Percentiles rank a stretch among this genome's conserved stretches.
Evolutionary conservation across 177 flowering plant species (phyloP).

Genomic region (Vitis hybrid): DNA sequence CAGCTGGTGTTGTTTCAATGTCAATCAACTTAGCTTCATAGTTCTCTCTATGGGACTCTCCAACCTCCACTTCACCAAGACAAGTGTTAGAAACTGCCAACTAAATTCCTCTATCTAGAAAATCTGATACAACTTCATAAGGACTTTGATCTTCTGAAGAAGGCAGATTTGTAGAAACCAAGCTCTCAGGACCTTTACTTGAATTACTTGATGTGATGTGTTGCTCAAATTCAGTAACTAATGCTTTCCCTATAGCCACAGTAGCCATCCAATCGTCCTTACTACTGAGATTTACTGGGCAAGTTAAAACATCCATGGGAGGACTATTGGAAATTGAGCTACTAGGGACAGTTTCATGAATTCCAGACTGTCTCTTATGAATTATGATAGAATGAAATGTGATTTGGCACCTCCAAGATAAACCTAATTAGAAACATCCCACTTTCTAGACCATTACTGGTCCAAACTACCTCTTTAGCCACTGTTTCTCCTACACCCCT

Average conservation of each 20-base stretch:
- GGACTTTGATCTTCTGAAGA: background rate
- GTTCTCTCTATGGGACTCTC: constrained; percentile 2
- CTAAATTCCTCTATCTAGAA: background rate
- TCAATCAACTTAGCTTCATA: background rate
- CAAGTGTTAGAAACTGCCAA: constrained; percentile 9
- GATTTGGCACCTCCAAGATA: too few relatives aligned
- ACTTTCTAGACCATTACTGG: too few relatives aligned
- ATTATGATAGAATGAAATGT: too few relatives aligned
- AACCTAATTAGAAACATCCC: too few relatives aligned
- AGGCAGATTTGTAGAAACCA: background rate
- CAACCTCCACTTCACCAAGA: constrained; percentile 3
- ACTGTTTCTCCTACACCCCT: too few relatives aligned
- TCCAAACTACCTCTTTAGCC: too few relatives aligned
- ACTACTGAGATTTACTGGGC: background rate
- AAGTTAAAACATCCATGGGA: background rate
- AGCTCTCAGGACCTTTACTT: background rate
- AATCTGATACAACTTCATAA: background rate
- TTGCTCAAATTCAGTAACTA: background rate
- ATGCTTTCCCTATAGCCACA: background rate
- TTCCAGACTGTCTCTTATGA: constrained; percentile 1
- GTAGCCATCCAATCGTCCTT: background rate
- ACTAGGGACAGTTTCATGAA: constrained; percentile 4
- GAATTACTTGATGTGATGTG: background rate
- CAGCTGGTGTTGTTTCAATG: too few relatives aligned
- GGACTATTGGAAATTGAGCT: background rate